phyloP scores from a whole-genome alignment of 495 filamentous ascomycete genomes.

The Podospora pseudopauciseta region DNA sequence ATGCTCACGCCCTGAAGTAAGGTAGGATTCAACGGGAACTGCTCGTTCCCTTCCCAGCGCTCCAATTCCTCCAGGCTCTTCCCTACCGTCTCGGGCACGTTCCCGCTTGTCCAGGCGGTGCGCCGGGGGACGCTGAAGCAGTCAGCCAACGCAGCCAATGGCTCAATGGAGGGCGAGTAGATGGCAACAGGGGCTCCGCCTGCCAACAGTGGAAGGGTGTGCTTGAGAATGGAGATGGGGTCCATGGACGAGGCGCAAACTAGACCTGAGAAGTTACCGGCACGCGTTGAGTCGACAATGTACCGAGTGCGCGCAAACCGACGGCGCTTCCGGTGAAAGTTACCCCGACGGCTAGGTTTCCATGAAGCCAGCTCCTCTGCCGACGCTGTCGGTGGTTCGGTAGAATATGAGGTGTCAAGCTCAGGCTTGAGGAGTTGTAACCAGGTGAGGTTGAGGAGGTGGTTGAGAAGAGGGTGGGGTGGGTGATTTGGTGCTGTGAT shows the following conservation, averaged over 20 bases:
- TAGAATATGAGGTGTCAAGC: constrained; percentile 63
- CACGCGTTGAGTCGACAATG: constrained; percentile 67
- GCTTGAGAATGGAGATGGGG: constrained; percentile 66
- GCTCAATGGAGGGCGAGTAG: constrained; percentile 74
- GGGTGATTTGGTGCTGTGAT: constrained; percentile 57
- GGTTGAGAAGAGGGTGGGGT: constrained; percentile 72
- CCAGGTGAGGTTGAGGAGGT: constrained; percentile 83
- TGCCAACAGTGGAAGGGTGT: constrained; percentile 70
- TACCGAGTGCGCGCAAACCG: constrained; percentile 66
- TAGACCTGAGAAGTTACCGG: constrained; percentile 77
- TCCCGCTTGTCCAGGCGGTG: constrained; percentile 58
- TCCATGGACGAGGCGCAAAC: constrained; percentile 79
- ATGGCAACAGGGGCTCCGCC: constrained; percentile 83
- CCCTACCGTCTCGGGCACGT: constrained; percentile 35
- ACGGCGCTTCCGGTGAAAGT: constrained; percentile 79
- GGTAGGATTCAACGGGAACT: constrained; percentile 81
- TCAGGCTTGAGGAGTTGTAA: constrained; percentile 77
- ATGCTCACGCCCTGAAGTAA: constrained; percentile 73
- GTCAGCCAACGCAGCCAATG: constrained; percentile 70
- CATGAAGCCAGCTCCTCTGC: constrained; percentile 54
- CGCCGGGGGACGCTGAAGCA: constrained; percentile 72
- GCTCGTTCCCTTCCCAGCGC: constrained; percentile 54
- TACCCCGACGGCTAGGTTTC: constrained; percentile 74
- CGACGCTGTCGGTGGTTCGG: constrained; percentile 52
- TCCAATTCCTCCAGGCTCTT: constrained; percentile 40